A percentile compares a stretch with the other conserved stretches of the same genome.
Evolutionary conservation across 1,284 basidiomycete species (phyloP).

Genomic region (Veloboletus limbatus): DNA sequence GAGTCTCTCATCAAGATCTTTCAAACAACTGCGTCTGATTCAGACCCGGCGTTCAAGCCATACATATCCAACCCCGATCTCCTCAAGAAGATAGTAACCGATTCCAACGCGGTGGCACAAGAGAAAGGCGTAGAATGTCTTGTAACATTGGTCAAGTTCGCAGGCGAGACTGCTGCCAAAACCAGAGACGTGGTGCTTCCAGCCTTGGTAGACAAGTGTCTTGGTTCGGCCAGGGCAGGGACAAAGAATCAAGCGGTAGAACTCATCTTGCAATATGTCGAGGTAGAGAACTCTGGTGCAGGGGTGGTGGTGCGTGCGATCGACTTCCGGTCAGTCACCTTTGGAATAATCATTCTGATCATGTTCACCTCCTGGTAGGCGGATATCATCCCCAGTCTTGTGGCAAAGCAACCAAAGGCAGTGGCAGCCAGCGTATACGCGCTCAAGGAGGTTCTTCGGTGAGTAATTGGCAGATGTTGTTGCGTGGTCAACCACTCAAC

Average conservation of each 20-base stretch:
- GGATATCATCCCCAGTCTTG: conserved; percentile 82
- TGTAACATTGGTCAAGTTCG: conserved; percentile 83
- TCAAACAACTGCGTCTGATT: conserved; percentile 85
- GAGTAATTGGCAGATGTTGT: conserved; percentile 14
- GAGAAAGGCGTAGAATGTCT: conserved; percentile 94
- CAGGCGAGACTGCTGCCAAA: conserved; percentile 83
- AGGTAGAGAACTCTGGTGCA: conserved; percentile 88
- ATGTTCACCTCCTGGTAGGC: conserved; percentile 47
- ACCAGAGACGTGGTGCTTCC: conserved; percentile 83
- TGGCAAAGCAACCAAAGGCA: conserved; percentile 93
- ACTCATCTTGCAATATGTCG: conserved; percentile 86
- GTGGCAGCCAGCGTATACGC: conserved; percentile 81
- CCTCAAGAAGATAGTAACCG: conserved; percentile 85
- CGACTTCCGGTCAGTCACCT: conserved; percentile 21
- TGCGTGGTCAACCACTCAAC: conserved; percentile 1
- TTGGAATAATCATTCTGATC: conserved; percentile 18
- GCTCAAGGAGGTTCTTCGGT: conserved; percentile 75
- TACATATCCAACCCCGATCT: conserved; percentile 77
- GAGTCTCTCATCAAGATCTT: conserved; percentile 86
- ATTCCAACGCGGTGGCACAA: conserved; percentile 96
- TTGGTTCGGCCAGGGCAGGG: conserved; percentile 87
- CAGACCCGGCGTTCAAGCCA: conserved; percentile 91
- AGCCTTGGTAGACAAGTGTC: conserved; percentile 92
- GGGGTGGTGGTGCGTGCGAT: conserved; percentile 78
- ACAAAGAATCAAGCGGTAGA: conserved; percentile 92